Conservation (phyloP, 805 yeast genomes). For the Candida jianshihensis region DNA sequence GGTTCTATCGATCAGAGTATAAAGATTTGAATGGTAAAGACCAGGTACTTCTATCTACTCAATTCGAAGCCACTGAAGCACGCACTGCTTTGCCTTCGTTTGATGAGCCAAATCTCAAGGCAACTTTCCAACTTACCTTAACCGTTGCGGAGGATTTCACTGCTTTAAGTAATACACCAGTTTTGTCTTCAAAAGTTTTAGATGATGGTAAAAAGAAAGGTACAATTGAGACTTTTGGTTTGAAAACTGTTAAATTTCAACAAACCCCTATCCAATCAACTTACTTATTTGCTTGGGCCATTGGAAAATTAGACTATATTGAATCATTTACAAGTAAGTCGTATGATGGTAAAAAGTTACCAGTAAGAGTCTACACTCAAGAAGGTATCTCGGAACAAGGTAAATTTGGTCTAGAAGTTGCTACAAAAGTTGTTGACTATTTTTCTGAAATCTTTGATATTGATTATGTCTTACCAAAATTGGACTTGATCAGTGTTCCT, state of each 20-base stretch:
- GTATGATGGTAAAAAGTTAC: slow-evolving; percentile 54
- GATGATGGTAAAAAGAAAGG: slow-evolving; percentile 43
- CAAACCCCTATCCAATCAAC: slow-evolving; percentile 79
- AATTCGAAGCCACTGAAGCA: slow-evolving; percentile 81
- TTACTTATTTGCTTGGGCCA: slow-evolving; percentile 73
- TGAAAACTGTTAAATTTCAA: slow-evolving; percentile 39
- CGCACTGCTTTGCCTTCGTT: slow-evolving; percentile 80
- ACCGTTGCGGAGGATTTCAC: slow-evolving; percentile 49
- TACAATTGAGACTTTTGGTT: slow-evolving; percentile 27
- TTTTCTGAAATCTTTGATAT: slow-evolving; percentile 68
- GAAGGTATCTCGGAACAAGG: slow-evolving; percentile 71
- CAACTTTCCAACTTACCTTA: slow-evolving; percentile 58
- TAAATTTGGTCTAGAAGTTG: slow-evolving; percentile 60
- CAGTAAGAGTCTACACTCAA: slow-evolving; percentile 78
- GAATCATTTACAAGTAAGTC: slow-evolving; percentile 33
- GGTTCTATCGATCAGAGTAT: slow-evolving; percentile 70
- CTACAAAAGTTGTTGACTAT: slow-evolving; percentile 66
- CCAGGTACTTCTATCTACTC: slow-evolving; percentile 72
- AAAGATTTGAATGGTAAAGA: slow-evolving; percentile 49
- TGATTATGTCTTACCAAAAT: slow-evolving; percentile 73
- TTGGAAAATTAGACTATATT: slow-evolving; percentile 70
- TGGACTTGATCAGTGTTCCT: slow-evolving; percentile 75
- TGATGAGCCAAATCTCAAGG: slow-evolving; percentile 79
- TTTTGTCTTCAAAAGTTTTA: slow-evolving; percentile 37
- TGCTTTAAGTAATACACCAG: slow-evolving; percentile 63